These are phyloP conservation scores for Scedosporium boydii DNA, from an alignment of 2,329 filamentous ascomycete genomes.

Conservation along the genomic window DNA sequence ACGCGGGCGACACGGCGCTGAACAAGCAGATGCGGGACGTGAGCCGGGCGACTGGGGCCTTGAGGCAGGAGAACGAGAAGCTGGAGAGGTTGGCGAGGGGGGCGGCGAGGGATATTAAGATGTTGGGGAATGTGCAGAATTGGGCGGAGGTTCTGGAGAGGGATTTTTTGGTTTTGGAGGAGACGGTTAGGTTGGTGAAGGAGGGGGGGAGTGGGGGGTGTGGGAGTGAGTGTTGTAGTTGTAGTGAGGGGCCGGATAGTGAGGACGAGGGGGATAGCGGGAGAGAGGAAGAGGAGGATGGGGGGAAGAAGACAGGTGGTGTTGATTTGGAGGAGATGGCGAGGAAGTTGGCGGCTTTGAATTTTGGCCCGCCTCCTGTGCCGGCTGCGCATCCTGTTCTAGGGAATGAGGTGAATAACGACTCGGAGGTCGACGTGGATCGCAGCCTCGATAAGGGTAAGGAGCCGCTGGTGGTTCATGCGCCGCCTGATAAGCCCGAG, in stretches of 20 bases:
- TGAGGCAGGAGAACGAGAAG: slow-evolving; percentile 56
- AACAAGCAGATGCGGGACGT: slow-evolving; percentile 59
- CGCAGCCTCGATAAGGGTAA: background rate
- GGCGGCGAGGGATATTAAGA: slow-evolving; percentile 59
- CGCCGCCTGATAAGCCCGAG: background rate
- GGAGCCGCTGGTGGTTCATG: background rate
- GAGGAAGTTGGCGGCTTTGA: slow-evolving; percentile 9
- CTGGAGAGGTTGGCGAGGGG: slow-evolving; percentile 54
- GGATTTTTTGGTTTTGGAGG: slow-evolving; percentile 53
- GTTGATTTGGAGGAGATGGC: slow-evolving; percentile 9
- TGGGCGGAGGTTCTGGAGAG: slow-evolving; percentile 76
- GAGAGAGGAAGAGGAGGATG: slow-evolving; percentile 11
- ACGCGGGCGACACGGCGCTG: slow-evolving; percentile 58
- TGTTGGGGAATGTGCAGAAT: slow-evolving; percentile 74
- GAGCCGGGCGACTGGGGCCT: slow-evolving; percentile 44
- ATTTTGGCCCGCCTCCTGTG: slow-evolving; percentile 1
- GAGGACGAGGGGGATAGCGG: slow-evolving; percentile 10
- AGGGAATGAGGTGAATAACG: background rate
- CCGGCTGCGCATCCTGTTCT: background rate
- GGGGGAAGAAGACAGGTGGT: slow-evolving; percentile 5
- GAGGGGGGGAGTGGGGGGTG: slow-evolving; percentile 9
- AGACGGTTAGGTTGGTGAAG: slow-evolving; percentile 44
- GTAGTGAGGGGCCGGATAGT: slow-evolving; percentile 25
- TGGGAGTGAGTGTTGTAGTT: slow-evolving; percentile 22
- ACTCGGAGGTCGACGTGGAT: background rate